Conservation (phyloP, 2,329 filamentous ascomycete species). For the Trichoderma semiorbis region DNA sequence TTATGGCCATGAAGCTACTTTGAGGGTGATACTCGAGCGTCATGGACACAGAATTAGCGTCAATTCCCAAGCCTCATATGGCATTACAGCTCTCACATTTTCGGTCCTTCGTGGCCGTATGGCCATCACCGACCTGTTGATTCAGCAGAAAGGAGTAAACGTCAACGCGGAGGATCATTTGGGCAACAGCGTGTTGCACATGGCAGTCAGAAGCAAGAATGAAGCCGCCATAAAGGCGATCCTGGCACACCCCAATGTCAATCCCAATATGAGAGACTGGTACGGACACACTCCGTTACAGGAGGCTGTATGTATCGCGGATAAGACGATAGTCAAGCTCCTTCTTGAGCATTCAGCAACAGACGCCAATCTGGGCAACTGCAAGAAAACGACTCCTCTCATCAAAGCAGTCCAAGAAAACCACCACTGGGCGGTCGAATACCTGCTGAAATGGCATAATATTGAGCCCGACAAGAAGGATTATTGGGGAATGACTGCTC, state of each 20-base stretch:
- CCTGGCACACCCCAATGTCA: neutral
- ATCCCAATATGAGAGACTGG: neutral
- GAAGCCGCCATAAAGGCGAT: neutral
- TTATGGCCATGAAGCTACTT: neutral
- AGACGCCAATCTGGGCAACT: neutral
- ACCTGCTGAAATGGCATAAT: neutral
- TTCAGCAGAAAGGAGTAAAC: neutral
- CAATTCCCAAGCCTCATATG: neutral
- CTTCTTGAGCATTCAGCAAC: neutral
- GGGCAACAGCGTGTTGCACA: neutral
- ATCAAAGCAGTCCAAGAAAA: neutral
- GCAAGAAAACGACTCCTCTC: neutral
- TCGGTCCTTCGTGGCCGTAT: neutral
- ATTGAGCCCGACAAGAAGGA: constrained; percentile 10
- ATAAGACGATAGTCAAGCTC: neutral
- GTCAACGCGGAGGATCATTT: neutral
- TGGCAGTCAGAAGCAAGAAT: neutral
- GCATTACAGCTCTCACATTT: neutral
- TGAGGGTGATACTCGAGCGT: neutral
- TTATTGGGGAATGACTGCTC: neutral
- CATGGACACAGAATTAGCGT: neutral
- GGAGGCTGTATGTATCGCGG: neutral
- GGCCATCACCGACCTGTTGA: neutral
- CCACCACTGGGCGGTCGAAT: neutral
- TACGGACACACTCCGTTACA: neutral